Evolutionary conservation across 1,284 basidiomycete species (phyloP).

Genomic region (Singerocomus inundabilis): DNA sequence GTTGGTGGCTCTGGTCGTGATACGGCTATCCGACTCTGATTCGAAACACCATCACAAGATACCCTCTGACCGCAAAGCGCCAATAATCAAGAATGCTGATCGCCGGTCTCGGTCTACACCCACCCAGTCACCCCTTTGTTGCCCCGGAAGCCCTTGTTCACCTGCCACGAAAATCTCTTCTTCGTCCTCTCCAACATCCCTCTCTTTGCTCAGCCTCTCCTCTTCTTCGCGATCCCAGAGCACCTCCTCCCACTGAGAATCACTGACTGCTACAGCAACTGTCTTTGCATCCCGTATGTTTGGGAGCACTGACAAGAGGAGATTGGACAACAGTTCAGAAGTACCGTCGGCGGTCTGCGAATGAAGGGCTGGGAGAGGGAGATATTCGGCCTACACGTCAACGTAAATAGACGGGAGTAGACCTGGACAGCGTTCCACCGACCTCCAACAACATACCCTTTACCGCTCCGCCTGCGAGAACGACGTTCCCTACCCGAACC

Average conservation of each 20-base stretch:
- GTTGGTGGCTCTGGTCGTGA: constrained; percentile 24
- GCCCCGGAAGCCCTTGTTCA: constrained; percentile 48
- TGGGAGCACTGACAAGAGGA: constrained; percentile 70
- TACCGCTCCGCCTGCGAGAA: constrained; percentile 64
- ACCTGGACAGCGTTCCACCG: constrained; percentile 10
- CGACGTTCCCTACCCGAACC: constrained; percentile 75
- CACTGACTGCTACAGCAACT: constrained; percentile 70
- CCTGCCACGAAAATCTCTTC: constrained; percentile 56
- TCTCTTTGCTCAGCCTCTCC: constrained; percentile 35
- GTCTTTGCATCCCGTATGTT: constrained; percentile 66
- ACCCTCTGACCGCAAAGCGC: constrained; percentile 67
- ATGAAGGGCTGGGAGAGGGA: constrained; percentile 64
- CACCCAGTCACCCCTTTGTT: constrained; percentile 63
- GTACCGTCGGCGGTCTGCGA: constrained; percentile 60
- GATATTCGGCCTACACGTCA: constrained; percentile 63
- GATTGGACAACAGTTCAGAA: constrained; percentile 67
- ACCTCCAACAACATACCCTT: constrained; percentile 82
- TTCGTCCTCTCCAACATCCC: constrained; percentile 19
- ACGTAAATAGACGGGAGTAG: constrained; percentile 3
- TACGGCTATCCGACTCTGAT: constrained; percentile 24
- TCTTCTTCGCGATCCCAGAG: constrained; percentile 71
- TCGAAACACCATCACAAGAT: constrained; percentile 43
- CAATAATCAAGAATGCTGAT: constrained; percentile 74
- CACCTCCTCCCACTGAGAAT: constrained; percentile 74
- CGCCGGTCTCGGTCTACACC: constrained; percentile 73